phyloP scores from a whole-genome alignment of 768 basidiomycete species.

The Agaricus bisporus region DNA sequence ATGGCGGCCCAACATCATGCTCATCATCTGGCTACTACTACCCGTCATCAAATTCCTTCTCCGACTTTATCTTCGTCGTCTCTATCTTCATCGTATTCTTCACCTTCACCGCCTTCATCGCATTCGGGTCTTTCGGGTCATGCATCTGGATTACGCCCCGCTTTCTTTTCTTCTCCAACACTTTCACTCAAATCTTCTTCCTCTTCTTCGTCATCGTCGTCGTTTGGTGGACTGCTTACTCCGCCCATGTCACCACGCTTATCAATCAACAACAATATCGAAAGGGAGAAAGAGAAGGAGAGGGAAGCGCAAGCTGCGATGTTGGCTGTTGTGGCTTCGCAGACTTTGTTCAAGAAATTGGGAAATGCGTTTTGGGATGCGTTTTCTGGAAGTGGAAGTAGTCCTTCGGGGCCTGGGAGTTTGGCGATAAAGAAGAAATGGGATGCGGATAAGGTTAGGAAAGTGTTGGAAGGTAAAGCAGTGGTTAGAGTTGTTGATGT shows the following conservation, averaged over 20 bases:
- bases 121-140: constrained; percentile 10
- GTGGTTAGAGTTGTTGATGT: constrained; percentile 77
- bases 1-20: constrained; percentile 71
- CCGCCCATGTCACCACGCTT: constrained; percentile 2
- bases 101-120: no score
- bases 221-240: neutral
- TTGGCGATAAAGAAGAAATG: constrained; percentile 16
- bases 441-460: constrained; percentile 77
- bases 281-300: constrained; percentile 25
- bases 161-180: constrained; percentile 8
- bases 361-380: constrained; percentile 86
- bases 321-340: constrained; percentile 69
- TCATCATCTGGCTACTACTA: constrained; percentile 21
- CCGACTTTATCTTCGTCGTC: no score
- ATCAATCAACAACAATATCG: neutral
- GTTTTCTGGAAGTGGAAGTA: constrained; percentile 55
- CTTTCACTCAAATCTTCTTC: constrained; percentile 1
- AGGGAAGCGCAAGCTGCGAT: constrained; percentile 38
- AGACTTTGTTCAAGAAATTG: constrained; percentile 68
- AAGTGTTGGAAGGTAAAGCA: constrained; percentile 78
- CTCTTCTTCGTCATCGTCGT: constrained; percentile 5
- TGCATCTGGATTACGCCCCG: constrained; percentile 8
- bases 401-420: constrained; percentile 18
- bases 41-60: no score
- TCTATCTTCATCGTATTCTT: no score